A percentile compares a stretch with the other conserved stretches of the same genome.
Evolutionary conservation across 352 stramenopile genomes (phyloP).

Genomic region (Blastocystis sp.): DNA sequence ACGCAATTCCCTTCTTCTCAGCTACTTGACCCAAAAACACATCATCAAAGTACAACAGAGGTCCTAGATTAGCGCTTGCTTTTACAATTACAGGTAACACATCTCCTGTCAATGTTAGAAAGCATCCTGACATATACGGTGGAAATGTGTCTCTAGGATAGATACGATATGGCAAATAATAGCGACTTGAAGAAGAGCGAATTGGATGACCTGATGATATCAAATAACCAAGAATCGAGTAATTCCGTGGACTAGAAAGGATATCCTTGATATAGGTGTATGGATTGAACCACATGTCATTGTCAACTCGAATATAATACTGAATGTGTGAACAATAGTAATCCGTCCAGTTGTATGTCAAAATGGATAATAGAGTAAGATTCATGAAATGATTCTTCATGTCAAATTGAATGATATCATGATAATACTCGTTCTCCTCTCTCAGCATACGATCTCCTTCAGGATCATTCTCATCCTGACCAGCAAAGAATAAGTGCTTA

Average conservation of each 20-base stretch:
- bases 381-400: constrained; percentile 61
- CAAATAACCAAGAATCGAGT: neutral
- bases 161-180: neutral
- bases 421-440: constrained; percentile 24
- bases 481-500: constrained; percentile 37
- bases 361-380: constrained; percentile 35
- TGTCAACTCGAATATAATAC: constrained; percentile 38
- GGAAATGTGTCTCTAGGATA: neutral
- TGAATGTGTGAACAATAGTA: constrained; percentile 24
- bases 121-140: constrained; percentile 29
- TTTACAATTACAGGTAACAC: neutral
- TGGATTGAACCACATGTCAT: constrained; percentile 51
- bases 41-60: constrained; percentile 56
- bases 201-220: neutral
- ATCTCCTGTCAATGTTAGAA: constrained; percentile 3
- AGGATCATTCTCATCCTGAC: constrained; percentile 36
- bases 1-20: neutral
- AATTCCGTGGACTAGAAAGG: neutral
- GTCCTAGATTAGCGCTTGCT: neutral
- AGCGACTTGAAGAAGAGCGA: neutral
- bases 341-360: constrained; percentile 42
- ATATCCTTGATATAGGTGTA: neutral
- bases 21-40: constrained; percentile 51
- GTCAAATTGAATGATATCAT: constrained; percentile 54
- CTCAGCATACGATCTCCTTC: constrained; percentile 2